Percentiles rank a stretch among this genome's conserved stretches.
Evolutionary conservation across 2,329 filamentous ascomycete genomes (phyloP).

Genomic region (Penicillium sp.): DNA sequence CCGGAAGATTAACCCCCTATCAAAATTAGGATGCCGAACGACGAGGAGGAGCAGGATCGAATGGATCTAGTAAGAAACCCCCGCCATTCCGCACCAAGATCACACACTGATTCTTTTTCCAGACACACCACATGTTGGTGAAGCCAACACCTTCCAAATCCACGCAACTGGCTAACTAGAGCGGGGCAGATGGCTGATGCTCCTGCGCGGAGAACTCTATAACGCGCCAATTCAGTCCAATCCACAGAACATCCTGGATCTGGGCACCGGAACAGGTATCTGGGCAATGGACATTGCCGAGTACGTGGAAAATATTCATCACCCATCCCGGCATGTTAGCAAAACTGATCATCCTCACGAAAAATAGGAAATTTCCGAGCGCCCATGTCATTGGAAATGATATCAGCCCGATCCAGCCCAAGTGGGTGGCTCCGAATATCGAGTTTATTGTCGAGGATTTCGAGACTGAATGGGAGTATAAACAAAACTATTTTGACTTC

Average conservation of each 20-base stretch:
- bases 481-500: constrained; percentile 31
- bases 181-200: constrained; percentile 24
- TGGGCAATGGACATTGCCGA: constrained; percentile 49
- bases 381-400: constrained; percentile 42
- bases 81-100: background rate
- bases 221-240: constrained; percentile 23
- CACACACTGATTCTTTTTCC: constrained; percentile 5
- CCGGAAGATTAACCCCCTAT: constrained; percentile 3
- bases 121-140: constrained; percentile 25
- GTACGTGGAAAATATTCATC: constrained; percentile 7
- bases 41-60: constrained; percentile 37
- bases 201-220: constrained; percentile 28
- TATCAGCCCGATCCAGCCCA: constrained; percentile 44
- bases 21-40: constrained; percentile 33
- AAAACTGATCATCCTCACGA: constrained; percentile 3
- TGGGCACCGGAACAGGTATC: constrained; percentile 48
- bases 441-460: constrained; percentile 37
- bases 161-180: constrained; percentile 20
- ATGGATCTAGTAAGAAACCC: constrained; percentile 29
- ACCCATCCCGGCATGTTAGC: background rate
- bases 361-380: constrained; percentile 33
- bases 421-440: constrained; percentile 34
- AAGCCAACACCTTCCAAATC: background rate
- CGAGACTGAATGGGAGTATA: constrained; percentile 32
- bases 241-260: constrained; percentile 39